Evolutionary conservation across 139 green algal species (phyloP), one percentile per base, ranked within the genome.

Genomic region (Eudorina sp.): DNA sequence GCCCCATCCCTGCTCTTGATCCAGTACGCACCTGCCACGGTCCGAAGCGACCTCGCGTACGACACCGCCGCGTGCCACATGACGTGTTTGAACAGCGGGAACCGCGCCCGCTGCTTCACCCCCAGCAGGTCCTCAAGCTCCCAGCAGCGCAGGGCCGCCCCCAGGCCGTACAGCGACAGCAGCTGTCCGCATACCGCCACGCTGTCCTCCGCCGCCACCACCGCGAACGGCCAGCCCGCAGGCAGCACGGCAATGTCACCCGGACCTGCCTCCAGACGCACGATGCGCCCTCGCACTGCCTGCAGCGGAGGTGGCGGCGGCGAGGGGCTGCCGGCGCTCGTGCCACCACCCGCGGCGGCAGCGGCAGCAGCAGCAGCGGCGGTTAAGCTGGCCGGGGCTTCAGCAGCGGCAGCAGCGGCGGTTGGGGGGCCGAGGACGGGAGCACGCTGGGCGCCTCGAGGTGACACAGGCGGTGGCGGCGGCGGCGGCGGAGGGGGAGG

Each of bases 81-180:
- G 53, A 92, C 13, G 45, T 92, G 89, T 18, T 70, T 77, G 78
- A 92, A 92, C 64, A 78, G 46, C 48, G 89, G 89, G 84, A 90
- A 92, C 48, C 89, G 81, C 34, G 72, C 53, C 25, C 83, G 27
- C 31, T 90, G 86, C 46, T 86, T 85, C 51, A 89, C 72, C 46
- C 38, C 25, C 25, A 89, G 79, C 70, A 88, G 53, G 51, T 91
- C 80, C 80, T 88, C 80, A 43, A 91, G 6, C 88, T 91, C 88
- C 73, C 82, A 91, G 8, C 36, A 31, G 31, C 58, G 45, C 53
- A 91, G 69, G 48, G 72, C 45, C n/a, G 83, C 76, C 16, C 58
- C 74, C 68, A 90, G 45, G 34, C 31, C 84, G 69, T 90, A 58
- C n/a, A 31, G 1, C 53, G 62, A 64, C 55, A 92, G 77, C 62